Evolutionary conservation across 2,329 filamentous ascomycete species (phyloP).

Genomic region (Ophiostoma angusticollis): DNA sequence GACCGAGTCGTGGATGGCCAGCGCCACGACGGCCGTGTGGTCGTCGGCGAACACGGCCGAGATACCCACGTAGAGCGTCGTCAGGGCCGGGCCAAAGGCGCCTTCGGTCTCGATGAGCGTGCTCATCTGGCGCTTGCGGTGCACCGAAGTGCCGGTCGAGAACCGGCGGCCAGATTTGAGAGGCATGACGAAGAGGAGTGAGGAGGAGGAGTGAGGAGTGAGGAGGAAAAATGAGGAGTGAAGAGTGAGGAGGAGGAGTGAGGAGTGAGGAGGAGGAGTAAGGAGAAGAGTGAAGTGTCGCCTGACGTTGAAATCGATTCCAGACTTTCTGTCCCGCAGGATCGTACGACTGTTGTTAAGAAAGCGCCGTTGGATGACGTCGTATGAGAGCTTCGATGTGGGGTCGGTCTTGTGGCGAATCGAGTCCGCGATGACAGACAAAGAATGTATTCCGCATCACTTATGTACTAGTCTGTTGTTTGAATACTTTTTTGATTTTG

Average conservation of each 20-base stretch:
- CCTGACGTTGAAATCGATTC: too few relatives aligned
- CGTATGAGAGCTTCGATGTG: too few relatives aligned
- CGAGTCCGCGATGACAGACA: too few relatives aligned
- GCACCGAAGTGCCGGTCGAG: slow-evolving; percentile 30
- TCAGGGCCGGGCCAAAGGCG: slow-evolving; percentile 32
- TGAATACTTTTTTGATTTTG: too few relatives aligned
- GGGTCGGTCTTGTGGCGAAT: too few relatives aligned
- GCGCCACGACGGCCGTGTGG: slow-evolving; percentile 43
- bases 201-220: background rate
- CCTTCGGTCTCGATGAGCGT: slow-evolving; percentile 29
- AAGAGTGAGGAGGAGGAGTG: slow-evolving; percentile 19
- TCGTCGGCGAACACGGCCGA: slow-evolving; percentile 40
- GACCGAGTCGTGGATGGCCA: slow-evolving; percentile 60
- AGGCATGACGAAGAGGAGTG: slow-evolving; percentile 8
- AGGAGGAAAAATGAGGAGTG: background rate
- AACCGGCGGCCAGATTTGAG: slow-evolving; percentile 24
- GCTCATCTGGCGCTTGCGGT: slow-evolving; percentile 35
- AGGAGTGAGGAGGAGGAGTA: slow-evolving; percentile 19
- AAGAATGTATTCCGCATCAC: too few relatives aligned
- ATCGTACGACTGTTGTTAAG: too few relatives aligned
- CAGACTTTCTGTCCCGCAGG: too few relatives aligned
- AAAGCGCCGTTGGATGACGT: too few relatives aligned
- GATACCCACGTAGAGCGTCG: slow-evolving; percentile 50
- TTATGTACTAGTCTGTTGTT: too few relatives aligned
- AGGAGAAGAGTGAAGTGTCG: too few relatives aligned